Conservation (phyloP, 768 basidiomycete genomes). For the Dacryopinax primogenitus region DNA sequence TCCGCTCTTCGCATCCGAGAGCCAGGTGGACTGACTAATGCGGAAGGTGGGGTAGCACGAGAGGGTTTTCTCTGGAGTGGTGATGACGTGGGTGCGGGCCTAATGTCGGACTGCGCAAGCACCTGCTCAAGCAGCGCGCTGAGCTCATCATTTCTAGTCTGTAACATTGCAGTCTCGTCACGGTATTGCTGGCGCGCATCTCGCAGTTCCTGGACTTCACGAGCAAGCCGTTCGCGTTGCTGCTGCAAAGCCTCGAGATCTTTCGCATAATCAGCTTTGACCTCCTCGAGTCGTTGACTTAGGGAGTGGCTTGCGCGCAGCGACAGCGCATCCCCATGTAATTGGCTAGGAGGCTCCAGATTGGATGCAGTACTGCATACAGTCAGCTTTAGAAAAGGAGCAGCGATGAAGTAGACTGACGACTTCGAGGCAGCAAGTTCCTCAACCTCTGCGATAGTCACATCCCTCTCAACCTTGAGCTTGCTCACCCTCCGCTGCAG, state of each 20-base stretch:
- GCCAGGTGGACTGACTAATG: not conserved
- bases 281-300: constrained; percentile 68
- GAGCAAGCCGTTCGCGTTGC: constrained; percentile 60
- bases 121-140: constrained; percentile 47
- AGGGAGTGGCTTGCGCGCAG: constrained; percentile 42
- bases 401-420: constrained; percentile 33
- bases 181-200: constrained; percentile 74
- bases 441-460: constrained; percentile 86
- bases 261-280: constrained; percentile 76
- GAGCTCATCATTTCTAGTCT: constrained; percentile 84
- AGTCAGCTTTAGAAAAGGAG: constrained; percentile 9
- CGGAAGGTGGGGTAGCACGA: not conserved
- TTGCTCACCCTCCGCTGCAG: constrained; percentile 79
- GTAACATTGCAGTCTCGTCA: constrained; percentile 83
- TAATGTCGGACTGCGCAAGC: not conserved
- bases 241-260: constrained; percentile 76
- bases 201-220: constrained; percentile 79
- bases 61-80: not conserved
- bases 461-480: constrained; percentile 77
- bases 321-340: constrained; percentile 29
- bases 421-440: constrained; percentile 65
- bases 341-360: not conserved
- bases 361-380: constrained; percentile 6
- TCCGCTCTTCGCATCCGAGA: not conserved
- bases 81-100: not conserved